Evolutionary conservation across 441 rosid species (phyloP).

Genomic region (Kokia cookei): DNA sequence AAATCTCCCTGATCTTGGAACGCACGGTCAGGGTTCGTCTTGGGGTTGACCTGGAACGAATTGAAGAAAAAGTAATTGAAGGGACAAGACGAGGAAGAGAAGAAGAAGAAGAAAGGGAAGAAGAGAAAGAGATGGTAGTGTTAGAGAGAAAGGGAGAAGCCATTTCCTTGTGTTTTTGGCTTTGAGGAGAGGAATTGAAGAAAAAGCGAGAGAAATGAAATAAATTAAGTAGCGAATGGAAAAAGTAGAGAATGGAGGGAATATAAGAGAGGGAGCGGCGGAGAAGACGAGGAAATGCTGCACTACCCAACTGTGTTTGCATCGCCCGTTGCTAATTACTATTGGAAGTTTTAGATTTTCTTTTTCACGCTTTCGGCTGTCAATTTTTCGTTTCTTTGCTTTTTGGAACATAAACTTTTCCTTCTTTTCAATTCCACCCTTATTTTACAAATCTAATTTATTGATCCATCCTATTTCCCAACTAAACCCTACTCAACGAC

Average conservation of each 20-base stretch:
- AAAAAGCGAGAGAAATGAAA: not conserved
- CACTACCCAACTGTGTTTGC: constrained; percentile 26
- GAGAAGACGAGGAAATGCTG: constrained; percentile 72
- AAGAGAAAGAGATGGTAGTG: constrained; percentile 28
- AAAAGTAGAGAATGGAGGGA: not conserved
- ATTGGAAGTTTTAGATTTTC: not conserved
- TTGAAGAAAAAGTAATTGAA: constrained; percentile 16
- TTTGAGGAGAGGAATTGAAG: not conserved
- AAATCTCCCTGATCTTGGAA: constrained; percentile 87
- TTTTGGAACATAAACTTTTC: not conserved
- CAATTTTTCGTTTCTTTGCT: not conserved
- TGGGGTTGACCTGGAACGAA: constrained; percentile 19
- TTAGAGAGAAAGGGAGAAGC: constrained; percentile 33
- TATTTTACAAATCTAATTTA: not conserved
- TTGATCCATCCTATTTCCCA: not conserved
- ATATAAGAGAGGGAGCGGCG: constrained; percentile 30
- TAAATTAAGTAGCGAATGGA: not conserved
- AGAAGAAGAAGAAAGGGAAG: constrained; percentile 28
- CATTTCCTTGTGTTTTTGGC: constrained; percentile 16
- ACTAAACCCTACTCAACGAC: not conserved
- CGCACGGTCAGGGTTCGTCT: constrained; percentile 33
- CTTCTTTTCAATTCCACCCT: not conserved
- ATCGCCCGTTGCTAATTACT: constrained; percentile 20
- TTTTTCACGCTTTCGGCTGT: not conserved
- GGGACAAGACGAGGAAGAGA: constrained; percentile 25